Conservation (phyloP, 1,284 basidiomycete species). For the Coniferiporia sulphurascens region DNA sequence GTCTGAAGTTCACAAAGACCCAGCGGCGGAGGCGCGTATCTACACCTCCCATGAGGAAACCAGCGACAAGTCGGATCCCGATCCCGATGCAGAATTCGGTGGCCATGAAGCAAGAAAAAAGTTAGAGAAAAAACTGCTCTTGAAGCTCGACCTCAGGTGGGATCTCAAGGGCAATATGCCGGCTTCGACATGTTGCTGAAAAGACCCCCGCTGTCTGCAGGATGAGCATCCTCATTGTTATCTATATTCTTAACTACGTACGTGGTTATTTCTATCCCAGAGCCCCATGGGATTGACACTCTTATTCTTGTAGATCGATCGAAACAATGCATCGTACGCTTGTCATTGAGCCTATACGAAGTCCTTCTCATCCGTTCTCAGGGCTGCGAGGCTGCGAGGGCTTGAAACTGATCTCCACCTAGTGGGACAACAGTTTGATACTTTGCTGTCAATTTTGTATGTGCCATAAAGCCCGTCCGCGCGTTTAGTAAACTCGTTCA, state of each 20-base stretch:
- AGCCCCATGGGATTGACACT: neutral
- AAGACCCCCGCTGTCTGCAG: slow-evolving; percentile 21
- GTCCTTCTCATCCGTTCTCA: slow-evolving; percentile 23
- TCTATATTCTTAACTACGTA: slow-evolving; percentile 10
- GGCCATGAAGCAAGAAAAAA: slow-evolving; percentile 19
- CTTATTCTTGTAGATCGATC: slow-evolving; percentile 44
- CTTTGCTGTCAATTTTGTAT: slow-evolving; percentile 60
- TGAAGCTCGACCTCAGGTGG: slow-evolving; percentile 23
- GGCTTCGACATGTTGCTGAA: neutral
- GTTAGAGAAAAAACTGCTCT: slow-evolving; percentile 24
- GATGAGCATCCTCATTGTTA: slow-evolving; percentile 28
- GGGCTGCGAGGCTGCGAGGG: slow-evolving; percentile 63
- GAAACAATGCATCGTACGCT: slow-evolving; percentile 58
- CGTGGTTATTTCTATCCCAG: neutral
- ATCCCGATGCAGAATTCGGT: slow-evolving; percentile 21
- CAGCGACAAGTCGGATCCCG: slow-evolving; percentile 4
- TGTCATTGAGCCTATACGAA: neutral
- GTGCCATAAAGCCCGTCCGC: slow-evolving; percentile 6
- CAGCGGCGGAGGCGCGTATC: neutral
- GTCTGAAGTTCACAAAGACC: slow-evolving; percentile 12
- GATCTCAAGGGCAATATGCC: neutral
- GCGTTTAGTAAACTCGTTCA: neutral
- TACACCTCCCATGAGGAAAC: neutral
- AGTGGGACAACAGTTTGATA: slow-evolving; percentile 62
- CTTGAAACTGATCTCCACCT: slow-evolving; percentile 67